Evolutionary conservation across 1,284 basidiomycete genomes (phyloP).

Genomic region (Pholiota adiposa): DNA sequence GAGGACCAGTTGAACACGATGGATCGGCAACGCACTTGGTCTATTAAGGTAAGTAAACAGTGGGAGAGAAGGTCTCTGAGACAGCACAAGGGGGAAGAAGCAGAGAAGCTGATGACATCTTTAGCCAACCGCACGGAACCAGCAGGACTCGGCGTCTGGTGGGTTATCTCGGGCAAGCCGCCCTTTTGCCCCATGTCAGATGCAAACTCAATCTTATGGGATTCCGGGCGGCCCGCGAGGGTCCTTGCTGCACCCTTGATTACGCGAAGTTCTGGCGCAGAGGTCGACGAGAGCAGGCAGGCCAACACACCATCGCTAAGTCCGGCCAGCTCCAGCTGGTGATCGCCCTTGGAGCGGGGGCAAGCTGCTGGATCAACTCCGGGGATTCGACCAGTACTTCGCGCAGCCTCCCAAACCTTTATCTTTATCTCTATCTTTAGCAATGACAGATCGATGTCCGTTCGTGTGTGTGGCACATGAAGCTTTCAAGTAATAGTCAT

Average conservation of each 20-base stretch:
- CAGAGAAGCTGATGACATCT: conserved; percentile 25
- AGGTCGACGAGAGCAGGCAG: conserved; percentile 5
- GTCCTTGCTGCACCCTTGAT: not conserved
- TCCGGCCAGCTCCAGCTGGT: not conserved
- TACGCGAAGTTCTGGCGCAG: conserved; percentile 2
- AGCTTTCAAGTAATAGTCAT: not conserved
- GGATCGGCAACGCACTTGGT: conserved; percentile 21
- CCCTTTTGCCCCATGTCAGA: conserved; percentile 4
- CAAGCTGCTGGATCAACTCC: conserved; percentile 20
- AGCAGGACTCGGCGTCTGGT: conserved; percentile 16
- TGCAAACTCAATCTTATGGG: not conserved
- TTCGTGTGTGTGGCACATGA: conserved; percentile 9
- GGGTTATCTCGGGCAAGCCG: conserved; percentile 16
- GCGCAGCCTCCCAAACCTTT: conserved; percentile 1
- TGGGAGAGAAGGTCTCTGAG: conserved; percentile 13
- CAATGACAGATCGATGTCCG: not conserved
- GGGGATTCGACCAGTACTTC: conserved; percentile 22
- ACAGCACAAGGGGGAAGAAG: conserved; percentile 25
- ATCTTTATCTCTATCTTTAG: conserved; percentile 4
- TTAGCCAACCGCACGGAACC: conserved; percentile 20
- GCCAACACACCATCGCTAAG: not conserved
- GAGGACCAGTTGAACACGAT: conserved; percentile 4
- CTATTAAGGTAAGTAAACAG: conserved; percentile 19
- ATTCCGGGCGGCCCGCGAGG: conserved; percentile 4
- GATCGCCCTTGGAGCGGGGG: not conserved